Evolutionary conservation across 495 filamentous ascomycete species (phyloP).

Genomic region (Sphaerosporella brunnea): DNA sequence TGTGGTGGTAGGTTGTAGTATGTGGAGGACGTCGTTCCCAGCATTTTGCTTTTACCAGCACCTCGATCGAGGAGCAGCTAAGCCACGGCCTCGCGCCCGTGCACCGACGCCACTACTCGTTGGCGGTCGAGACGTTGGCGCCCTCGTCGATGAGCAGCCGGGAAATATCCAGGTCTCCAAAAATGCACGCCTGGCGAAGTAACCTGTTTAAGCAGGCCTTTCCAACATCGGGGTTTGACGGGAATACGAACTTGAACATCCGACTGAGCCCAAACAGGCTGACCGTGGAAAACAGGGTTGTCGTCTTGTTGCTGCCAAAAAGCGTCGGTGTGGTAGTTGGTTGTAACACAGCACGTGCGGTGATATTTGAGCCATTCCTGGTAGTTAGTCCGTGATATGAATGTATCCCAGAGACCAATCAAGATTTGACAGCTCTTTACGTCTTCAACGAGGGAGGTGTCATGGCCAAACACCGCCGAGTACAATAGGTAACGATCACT

Average conservation of each 20-base stretch:
- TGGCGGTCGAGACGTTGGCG: too few relatives aligned
- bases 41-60: too few relatives aligned
- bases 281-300: not conserved
- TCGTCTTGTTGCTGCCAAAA: not conserved
- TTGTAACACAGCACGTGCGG: not conserved
- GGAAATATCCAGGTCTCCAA: too few relatives aligned
- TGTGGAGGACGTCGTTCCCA: too few relatives aligned
- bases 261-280: not conserved
- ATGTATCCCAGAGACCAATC: not conserved
- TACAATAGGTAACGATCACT: not conserved
- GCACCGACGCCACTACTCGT: too few relatives aligned
- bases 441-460: not conserved
- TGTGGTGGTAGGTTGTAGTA: too few relatives aligned
- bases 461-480: constrained; percentile 5
- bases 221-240: too few relatives aligned
- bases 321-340: not conserved
- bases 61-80: too few relatives aligned
- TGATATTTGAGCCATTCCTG: not conserved
- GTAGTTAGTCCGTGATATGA: not conserved
- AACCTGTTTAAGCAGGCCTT: too few relatives aligned
- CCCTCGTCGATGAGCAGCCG: too few relatives aligned
- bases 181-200: too few relatives aligned
- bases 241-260: not conserved
- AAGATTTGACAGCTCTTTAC: not conserved
- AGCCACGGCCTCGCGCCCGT: too few relatives aligned